Conservation (phyloP, 2,329 filamentous ascomycete genomes). For the Colletotrichum sp. region DNA sequence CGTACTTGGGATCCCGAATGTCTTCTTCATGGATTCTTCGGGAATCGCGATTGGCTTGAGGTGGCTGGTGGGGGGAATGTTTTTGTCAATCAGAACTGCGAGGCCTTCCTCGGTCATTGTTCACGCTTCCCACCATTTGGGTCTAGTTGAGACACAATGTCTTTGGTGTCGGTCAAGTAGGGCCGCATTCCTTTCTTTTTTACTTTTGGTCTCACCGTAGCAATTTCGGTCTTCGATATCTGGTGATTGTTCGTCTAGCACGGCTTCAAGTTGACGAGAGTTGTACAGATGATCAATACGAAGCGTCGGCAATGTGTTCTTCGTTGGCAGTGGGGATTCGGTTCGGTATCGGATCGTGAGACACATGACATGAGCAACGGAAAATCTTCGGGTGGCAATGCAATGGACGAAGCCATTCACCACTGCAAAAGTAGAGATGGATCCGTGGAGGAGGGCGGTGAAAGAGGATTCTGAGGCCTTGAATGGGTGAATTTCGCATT, state of each 20-base stretch:
- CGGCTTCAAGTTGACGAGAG: not conserved
- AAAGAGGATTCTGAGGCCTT: not conserved
- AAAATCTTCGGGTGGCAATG: not conserved
- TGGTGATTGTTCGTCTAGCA: not conserved
- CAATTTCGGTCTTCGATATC: not conserved
- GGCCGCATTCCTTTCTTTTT: not conserved
- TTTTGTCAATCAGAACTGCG: not conserved
- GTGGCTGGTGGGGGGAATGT: not conserved
- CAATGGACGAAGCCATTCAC: not conserved
- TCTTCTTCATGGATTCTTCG: not conserved
- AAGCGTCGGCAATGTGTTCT: rapidly evolving
- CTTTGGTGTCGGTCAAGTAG: not conserved
- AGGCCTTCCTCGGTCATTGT: not conserved
- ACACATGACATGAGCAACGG: not conserved
- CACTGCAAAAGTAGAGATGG: not conserved
- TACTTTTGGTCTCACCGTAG: not conserved
- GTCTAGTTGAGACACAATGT: not conserved
- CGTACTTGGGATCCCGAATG: not conserved
- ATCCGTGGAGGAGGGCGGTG: not conserved
- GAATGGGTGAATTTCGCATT: not conserved
- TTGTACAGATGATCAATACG: not conserved
- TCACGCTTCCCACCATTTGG: not conserved
- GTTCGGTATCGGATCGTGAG: not conserved
- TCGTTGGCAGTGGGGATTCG: not conserved
- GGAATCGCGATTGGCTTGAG: not conserved